Conservation (phyloP, 2,329 filamentous ascomycete genomes). For the Aureobasidium mangrovei region DNA sequence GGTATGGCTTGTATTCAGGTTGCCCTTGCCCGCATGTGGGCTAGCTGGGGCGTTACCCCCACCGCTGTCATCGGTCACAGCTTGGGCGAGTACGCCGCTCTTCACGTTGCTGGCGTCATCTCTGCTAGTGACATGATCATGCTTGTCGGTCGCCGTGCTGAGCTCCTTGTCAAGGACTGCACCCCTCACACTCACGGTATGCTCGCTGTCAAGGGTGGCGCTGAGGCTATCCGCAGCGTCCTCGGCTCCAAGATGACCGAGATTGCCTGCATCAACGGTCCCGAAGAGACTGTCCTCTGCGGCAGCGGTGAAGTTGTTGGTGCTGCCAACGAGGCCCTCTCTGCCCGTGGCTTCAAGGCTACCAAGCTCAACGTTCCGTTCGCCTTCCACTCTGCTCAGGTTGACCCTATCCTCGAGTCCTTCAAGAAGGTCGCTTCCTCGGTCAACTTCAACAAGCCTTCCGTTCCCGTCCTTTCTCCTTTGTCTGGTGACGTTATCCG, state of each 20-base stretch:
- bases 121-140: slow-evolving; percentile 63
- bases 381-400: slow-evolving; percentile 58
- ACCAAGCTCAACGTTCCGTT: slow-evolving; percentile 57
- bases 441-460: slow-evolving; percentile 50
- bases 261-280: slow-evolving; percentile 67
- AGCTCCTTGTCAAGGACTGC: slow-evolving; percentile 57
- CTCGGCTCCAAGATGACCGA: slow-evolving; percentile 43
- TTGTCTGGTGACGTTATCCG: slow-evolving; percentile 52
- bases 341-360: slow-evolving; percentile 48
- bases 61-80: slow-evolving; percentile 48
- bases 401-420: slow-evolving; percentile 53
- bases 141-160: slow-evolving; percentile 60
- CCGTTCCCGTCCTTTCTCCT: slow-evolving; percentile 58
- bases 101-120: slow-evolving; percentile 61
- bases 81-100: slow-evolving; percentile 65
- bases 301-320: slow-evolving; percentile 53
- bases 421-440: slow-evolving; percentile 48
- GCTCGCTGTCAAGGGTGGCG: slow-evolving; percentile 49
- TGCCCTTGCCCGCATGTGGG: slow-evolving; percentile 45
- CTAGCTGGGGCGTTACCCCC: slow-evolving; percentile 46
- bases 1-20: slow-evolving; percentile 47
- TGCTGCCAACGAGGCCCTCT: slow-evolving; percentile 42
- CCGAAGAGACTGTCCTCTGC: slow-evolving; percentile 65
- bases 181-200: slow-evolving; percentile 58
- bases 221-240: slow-evolving; percentile 45